These are phyloP conservation scores for Tausonia pullulans DNA, from an alignment of 1,284 basidiomycete genomes.

Conservation along the genomic window DNA sequence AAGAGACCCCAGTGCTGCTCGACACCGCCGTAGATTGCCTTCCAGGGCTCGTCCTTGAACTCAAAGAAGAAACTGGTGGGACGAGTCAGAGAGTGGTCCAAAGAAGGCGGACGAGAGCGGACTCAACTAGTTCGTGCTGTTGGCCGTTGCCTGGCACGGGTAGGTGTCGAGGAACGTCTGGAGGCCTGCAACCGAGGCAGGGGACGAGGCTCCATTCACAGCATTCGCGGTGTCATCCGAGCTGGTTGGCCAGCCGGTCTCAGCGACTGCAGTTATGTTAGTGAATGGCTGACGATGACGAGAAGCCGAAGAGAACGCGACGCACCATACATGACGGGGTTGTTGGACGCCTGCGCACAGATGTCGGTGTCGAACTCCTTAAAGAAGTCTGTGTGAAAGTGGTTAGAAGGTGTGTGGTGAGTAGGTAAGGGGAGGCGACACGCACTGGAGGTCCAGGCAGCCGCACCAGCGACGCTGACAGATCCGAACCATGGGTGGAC, in stretches of 20 bases:
- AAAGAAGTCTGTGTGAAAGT: conserved; percentile 39
- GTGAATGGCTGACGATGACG: conserved; percentile 42
- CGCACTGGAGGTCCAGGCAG: conserved; percentile 46
- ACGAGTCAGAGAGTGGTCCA: neutral
- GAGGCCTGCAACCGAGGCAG: conserved; percentile 56
- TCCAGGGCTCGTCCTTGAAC: conserved; percentile 16
- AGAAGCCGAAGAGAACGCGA: no score
- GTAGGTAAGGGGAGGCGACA: no score
- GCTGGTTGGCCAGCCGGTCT: conserved; percentile 84
- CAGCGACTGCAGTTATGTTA: conserved; percentile 46
- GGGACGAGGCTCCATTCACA: conserved; percentile 48
- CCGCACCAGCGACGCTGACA: conserved; percentile 54
- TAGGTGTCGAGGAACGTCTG: conserved; percentile 72
- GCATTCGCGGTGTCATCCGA: neutral
- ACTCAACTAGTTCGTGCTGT: conserved; percentile 73
- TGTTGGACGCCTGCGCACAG: conserved; percentile 41
- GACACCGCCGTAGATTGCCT: conserved; percentile 9
- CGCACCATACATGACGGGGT: conserved; percentile 36
- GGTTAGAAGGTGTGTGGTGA: no score
- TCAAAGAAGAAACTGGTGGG: conserved; percentile 12
- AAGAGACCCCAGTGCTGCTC: conserved; percentile 16
- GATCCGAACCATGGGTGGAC: conserved; percentile 67
- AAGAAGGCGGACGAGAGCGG: conserved; percentile 35
- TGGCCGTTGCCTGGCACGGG: conserved; percentile 73
- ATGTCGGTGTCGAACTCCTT: conserved; percentile 33